Conservation (phyloP, 228 moss, liverwort and hornwort genomes). For the Sphagnum fallax region DNA sequence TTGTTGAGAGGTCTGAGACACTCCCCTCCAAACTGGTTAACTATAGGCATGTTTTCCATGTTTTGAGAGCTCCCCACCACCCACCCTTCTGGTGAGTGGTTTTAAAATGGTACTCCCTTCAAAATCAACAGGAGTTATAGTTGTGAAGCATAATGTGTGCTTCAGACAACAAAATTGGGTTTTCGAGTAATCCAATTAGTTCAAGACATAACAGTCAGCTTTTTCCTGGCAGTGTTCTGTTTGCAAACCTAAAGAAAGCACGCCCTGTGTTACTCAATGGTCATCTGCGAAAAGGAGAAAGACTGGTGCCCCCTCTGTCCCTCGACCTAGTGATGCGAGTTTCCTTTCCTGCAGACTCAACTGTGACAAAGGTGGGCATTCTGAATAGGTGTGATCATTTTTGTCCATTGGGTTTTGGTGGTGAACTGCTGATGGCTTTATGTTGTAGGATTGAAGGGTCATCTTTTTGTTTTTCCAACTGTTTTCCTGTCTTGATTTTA, state of each 20-base stretch:
- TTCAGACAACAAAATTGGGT: no score
- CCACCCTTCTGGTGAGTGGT: no score
- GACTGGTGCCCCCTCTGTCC: slow-evolving; percentile 74
- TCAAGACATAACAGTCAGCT: no score
- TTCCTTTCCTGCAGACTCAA: slow-evolving; percentile 65
- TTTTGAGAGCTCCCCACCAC: no score
- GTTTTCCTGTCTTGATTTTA: no score
- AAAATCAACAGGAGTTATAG: no score
- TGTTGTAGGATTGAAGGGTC: neutral
- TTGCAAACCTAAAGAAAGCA: slow-evolving; percentile 64
- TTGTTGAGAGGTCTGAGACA: slow-evolving; percentile 64
- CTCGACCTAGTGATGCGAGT: slow-evolving; percentile 61
- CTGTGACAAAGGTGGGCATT: slow-evolving; percentile 62
- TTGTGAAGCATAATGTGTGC: no score
- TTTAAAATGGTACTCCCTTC: no score
- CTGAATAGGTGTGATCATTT: neutral
- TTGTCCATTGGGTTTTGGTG: neutral
- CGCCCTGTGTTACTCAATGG: slow-evolving; percentile 78
- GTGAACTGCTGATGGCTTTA: neutral
- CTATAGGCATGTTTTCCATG: no score
- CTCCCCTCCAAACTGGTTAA: neutral
- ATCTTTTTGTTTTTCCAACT: neutral
- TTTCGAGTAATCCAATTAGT: no score
- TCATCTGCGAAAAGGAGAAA: slow-evolving; percentile 79
- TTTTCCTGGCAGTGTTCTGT: slow-evolving; percentile 49